Evolutionary conservation across 129 eudicot genomes (phyloP).

Genomic region (Sambucus nigra): DNA sequence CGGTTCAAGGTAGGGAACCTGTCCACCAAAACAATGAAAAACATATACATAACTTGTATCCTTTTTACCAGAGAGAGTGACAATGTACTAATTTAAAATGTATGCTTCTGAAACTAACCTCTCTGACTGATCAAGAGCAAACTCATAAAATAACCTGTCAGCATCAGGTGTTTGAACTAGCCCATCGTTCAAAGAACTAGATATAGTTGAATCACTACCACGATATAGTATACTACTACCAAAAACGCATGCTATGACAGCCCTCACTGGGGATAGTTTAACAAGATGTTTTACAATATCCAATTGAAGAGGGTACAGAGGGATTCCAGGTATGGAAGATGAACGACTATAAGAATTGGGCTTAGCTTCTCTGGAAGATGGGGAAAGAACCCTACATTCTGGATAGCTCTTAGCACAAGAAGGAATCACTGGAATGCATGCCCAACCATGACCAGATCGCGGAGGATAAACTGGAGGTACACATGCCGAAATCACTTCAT

Average conservation of each 20-base stretch:
- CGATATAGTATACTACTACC: conserved; percentile 76
- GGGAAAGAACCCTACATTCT: conserved; percentile 53
- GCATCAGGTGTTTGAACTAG: conserved; percentile 55
- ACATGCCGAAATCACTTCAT: conserved; percentile 96
- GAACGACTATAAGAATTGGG: conserved; percentile 61
- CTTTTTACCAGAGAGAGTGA: too few species aligned
- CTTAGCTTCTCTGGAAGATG: conserved; percentile 67
- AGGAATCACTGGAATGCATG: conserved; percentile 86
- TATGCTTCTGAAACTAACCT: conserved; percentile 36
- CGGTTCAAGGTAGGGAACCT: conserved; percentile 99
- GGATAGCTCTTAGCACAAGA: conserved; percentile 40
- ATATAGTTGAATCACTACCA: conserved; percentile 51
- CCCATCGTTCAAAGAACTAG: conserved; percentile 59
- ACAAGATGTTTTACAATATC: conserved; percentile 91
- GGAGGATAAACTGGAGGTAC: conserved; percentile 98
- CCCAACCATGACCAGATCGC: conserved; percentile 95
- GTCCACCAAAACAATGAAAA: conserved; percentile 14
- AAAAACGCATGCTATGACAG: conserved; percentile 88
- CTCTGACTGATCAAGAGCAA: conserved; percentile 98
- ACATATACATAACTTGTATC: too few species aligned
- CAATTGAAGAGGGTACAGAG: conserved; percentile 87
- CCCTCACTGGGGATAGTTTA: conserved; percentile 88
- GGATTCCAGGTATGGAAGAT: conserved; percentile 70
- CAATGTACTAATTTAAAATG: background rate
- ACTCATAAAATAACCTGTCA: conserved; percentile 82